Base-by-base conservation (phyloP, 2,329 filamentous ascomycete species). In the Dendryphion nanum region DNA sequence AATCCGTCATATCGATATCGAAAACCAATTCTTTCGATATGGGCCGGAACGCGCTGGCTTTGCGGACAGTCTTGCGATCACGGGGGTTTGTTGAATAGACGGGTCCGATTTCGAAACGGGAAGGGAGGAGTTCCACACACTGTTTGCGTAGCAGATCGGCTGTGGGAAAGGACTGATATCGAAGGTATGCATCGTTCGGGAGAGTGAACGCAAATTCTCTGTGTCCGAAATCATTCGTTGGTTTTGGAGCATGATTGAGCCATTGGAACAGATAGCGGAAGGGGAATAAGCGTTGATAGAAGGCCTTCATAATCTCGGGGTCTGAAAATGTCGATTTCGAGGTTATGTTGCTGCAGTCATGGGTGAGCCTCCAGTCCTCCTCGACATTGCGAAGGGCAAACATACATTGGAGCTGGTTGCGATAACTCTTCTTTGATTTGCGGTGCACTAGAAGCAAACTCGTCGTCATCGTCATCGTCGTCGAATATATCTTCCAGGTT, bases 1-100 rank as follows among this genome's bases (percentile, higher is more conserved):
- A 98, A 70, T 97, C 93, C 38, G 93, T 97, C 79, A 98, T 79
- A 78, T 98, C 93, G 57, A 98, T 97, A 84, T 98, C 93, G 67
- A 98, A 97, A 55, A 95, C 95, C 26, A 98, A 73, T 66, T 98
- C 93, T 66, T 98, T 98, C 39, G 86, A 79, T 20, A 96, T 67
- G 0, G 93, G 91, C 47, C 84, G 85, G 71, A 98, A 96, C 6
- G 87, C 81, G 33, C 81, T 81, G 23, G 83, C 79, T 65, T 89
- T 91, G 37, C 85, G 82, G 21, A 97, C 69, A 0, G 84, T 84
- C 70, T 97, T 98, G 57, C 91, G 83, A 56, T 98, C 93, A 53
- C 89, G 85, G 1, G 93, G 93, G 63, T 97, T 96, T 32, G 89
- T 86, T 36, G 79, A 89, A 71, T 98, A 98, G 33, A 96, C 86